Base-by-base conservation (phyloP, 257 asterid species). In the Solanum megistacrolobum region DNA sequence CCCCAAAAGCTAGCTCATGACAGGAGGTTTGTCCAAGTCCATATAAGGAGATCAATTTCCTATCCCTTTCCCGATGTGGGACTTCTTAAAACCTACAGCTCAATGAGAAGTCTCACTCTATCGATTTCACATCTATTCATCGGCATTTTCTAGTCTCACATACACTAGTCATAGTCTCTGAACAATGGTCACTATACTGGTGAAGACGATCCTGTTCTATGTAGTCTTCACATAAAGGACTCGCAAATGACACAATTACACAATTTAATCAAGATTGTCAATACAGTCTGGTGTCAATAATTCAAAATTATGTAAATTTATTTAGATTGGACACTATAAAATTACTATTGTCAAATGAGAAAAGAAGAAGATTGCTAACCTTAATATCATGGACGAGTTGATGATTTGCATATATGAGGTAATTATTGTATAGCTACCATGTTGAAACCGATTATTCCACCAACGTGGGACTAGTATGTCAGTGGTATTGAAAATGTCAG, bases 371-470 rank as follows among this genome's bases (percentile, higher is more conserved):
- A 36, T 27, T 65, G 72, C 86, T 39, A 87, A 96, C 99, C 99
- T 95, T 93, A 43, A 96, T 91, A 58, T 93, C 94, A 55, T 93
- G 91, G 41, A 94, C 86, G 7, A 92, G 96, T 85, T 90, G 93
- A 87, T 89, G 94, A 88, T 96, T 92, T 12, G 83, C 89, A 83
- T 92, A 90, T 58, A 96, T 93, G 0, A 98, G 99, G 89, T 93
- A 95, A 87, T 96, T 96, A 66, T 94, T 95, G 88, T 96, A 43
- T 43, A 95, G 92, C 99, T 96, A 11, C 99, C 98, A 27, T 95
- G 92, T 87, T 95, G 98, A 91, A 95, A 93, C 18, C 98, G 94
- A 84, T 95, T 94, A 58, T 93, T 96, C 99, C 98, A 96, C 99
- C 98, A 95, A 35, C 95, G 97, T 0, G 98, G 98, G 76, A 96